Evolutionary conservation across 1,284 basidiomycete genomes (phyloP), one percentile per base, ranked within the genome.

Genomic region (Macrocystidia cucumis): DNA sequence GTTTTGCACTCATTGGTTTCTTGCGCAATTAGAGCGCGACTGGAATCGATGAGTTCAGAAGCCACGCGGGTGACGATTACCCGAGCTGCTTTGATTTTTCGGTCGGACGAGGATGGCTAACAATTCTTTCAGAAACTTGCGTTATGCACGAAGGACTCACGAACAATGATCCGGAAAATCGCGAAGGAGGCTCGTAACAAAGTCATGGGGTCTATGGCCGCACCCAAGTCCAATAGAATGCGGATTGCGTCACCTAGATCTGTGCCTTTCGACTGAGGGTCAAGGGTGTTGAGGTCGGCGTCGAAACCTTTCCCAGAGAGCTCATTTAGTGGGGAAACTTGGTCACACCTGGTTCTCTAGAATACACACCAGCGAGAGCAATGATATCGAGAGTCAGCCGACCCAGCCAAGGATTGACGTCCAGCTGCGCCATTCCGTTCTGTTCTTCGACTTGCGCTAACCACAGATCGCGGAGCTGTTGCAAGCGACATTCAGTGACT

Each of bases 361-460:
- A 6, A 41, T 12, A 40, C 46, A 9, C 40, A 68, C 79, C 80
- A 17, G 81, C 75, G 9, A 73, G 57, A 7, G 80, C 80, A 37
- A 87, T 84, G 17, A 83, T 63, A 45, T 86, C 81, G 23, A 85
- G 57, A 0, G 81, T 83, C 38, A 65, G 61, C 36, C 64, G 65
- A 28, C 62, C 72, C 9, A 84, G 51, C 63, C 72, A 77, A 0
- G 63, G 52, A 4, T 78, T 54, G 2, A 73, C 63, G 38, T 86
- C 72, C 16, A 74, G 48, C 2, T 46, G 53, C 1, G 43, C 51
- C 12, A 38, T 39, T 8, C 48, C 59, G 16, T 46, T 44, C 34
- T 51, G 37, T 40, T 54, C 51, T n/a, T 44, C 35, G 14, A 56
- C 44, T 35, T 67, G 54, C 1, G 42, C 32, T 2, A 42, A 45